These are phyloP conservation scores for Pestalotiopsis sp. DNA, from an alignment of 2,329 filamentous ascomycete genomes.

Conservation along the genomic window DNA sequence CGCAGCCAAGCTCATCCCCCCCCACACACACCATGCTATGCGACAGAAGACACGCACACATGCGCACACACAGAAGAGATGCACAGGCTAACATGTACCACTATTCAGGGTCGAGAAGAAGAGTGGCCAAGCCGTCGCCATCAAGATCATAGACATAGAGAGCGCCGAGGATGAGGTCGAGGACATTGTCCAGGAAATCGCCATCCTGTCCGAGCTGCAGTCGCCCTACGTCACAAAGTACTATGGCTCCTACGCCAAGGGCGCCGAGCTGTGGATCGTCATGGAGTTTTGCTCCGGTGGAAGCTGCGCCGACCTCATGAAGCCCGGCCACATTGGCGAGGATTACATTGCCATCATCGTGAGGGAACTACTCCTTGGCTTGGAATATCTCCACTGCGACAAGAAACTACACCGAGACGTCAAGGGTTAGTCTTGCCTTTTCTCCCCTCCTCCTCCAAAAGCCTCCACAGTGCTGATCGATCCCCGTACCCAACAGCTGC, in stretches of 20 bases:
- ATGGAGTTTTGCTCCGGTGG: constrained; percentile 99
- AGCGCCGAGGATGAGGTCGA: constrained; percentile 99
- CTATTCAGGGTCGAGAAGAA: constrained; percentile 79
- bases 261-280: constrained; percentile 96
- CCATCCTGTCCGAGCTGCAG: constrained; percentile 92
- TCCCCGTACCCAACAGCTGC: constrained; percentile 61
- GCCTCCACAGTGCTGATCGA: no score
- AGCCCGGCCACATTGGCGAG: constrained; percentile 86
- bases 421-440: constrained; percentile 63
- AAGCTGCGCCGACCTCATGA: constrained; percentile 94
- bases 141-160: constrained; percentile 98
- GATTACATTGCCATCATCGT: constrained; percentile 97
- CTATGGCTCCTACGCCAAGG: constrained; percentile 94
- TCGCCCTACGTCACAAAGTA: constrained; percentile 98
- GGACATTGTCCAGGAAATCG: constrained; percentile 98
- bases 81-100: constrained; percentile 16
- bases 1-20: neutral
- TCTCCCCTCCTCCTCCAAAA: neutral
- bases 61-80: neutral
- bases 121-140: constrained; percentile 90
- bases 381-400: constrained; percentile 92
- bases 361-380: constrained; percentile 81
- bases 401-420: constrained; percentile 97
- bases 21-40: neutral
- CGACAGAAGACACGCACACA: neutral